Base-by-base conservation (phyloP, 176 grass and related monocot species). In the Cocos nucifera region DNA sequence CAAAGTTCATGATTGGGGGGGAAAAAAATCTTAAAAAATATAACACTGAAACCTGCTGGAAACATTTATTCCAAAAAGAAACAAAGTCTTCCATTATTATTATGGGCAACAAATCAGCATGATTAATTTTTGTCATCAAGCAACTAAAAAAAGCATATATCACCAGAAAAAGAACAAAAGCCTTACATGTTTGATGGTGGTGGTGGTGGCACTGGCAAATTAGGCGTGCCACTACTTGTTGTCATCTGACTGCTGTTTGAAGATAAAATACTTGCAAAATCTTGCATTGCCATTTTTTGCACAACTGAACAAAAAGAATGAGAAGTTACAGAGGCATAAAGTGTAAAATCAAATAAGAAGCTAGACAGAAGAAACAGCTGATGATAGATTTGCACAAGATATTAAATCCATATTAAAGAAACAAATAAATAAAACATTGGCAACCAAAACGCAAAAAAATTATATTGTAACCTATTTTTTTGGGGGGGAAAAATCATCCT, bases 251-350 rank as follows among this genome's bases (percentile, higher is more conserved):
- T 72, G 67, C 16, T 60, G 3, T 49, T 80, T 59, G 86, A 95
- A 57, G 85, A 83, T 0, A 85, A 95, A n/a, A 95, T n/a, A 9
- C 79, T 86, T 52, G 79, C 85, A 70, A 89, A 83, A 64, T 66
- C 82, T 61, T 89, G 88, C 26, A 58, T 63, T 58, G 49, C 78
- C 17, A 71, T 84, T 57, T 81, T 27, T 0, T 80, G 65, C 69
- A 59, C 89, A 86, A 62, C 27, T 5, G 23, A 1, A 69, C 10
- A 6, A 18, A 27, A 27, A 25, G 12, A 54, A 53, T 60, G 53
- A 18, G 21, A 65, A 52, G 17, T 22, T 49, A 50, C 19, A 10
- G 3, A 50, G 39, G 1, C 61, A 5, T 59, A 70, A 30, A 51
- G 44, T 54, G 32, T 9, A 35, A 35, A 35, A 35, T 35, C 32